Conservation (phyloP, 2,329 filamentous ascomycete species). For the Colletotrichum echinochloae region DNA sequence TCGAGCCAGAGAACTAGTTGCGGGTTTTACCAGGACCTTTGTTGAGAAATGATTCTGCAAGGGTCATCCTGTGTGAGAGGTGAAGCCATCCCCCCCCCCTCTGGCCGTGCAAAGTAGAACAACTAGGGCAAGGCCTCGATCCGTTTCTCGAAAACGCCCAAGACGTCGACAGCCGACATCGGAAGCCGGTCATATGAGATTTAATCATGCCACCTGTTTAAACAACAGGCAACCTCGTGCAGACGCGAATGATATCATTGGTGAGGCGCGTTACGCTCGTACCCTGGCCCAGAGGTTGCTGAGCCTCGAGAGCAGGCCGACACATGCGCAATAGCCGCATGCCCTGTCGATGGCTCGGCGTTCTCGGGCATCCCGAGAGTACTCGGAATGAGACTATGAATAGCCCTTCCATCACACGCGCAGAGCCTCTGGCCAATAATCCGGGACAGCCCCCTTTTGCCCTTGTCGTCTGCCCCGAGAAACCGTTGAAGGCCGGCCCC, state of each 20-base stretch:
- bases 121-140: background rate
- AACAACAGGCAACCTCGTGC: background rate
- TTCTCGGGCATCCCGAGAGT: background rate
- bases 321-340: slow-evolving; percentile 13
- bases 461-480: slow-evolving; percentile 13
- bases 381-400: background rate
- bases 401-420: background rate
- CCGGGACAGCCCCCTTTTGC: slow-evolving; percentile 11
- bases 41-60: background rate
- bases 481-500: slow-evolving; percentile 16
- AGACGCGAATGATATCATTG: background rate
- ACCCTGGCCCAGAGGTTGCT: background rate
- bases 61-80: background rate
- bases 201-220: background rate
- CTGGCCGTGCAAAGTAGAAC: background rate
- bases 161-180: background rate
- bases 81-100: background rate
- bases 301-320: background rate
- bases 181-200: background rate
- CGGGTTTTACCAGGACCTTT: background rate
- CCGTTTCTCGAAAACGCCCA: background rate
- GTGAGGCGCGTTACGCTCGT: background rate
- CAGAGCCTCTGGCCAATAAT: background rate
- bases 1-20: background rate
- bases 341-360: background rate